Evolutionary conservation across 352 stramenopile genomes (phyloP), one percentile per base, ranked within the genome.

Genomic region (Blastocystis sp.): DNA sequence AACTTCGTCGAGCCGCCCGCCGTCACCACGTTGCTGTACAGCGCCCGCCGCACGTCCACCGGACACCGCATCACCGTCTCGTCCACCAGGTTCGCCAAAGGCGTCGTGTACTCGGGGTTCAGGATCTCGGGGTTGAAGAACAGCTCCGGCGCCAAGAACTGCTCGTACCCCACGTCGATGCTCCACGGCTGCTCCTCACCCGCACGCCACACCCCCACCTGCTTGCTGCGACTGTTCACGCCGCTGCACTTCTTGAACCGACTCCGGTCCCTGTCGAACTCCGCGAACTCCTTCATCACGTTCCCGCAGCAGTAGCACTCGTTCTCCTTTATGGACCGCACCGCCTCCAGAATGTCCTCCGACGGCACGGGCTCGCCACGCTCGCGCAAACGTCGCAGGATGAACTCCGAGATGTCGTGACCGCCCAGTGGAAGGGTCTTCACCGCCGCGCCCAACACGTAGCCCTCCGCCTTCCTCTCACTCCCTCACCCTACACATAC

Each of bases 61-160:
- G 95, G 95, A 77, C 94, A 98, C 89, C 96, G 95, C 76, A 97
- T 91, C 82, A 98, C 98, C 3, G 93, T 92, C 86, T 98, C 91
- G 89, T 98, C 95, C 62, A 98, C 95, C 40, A 98, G 93, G 43
- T 96, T 93, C 21, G 95, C 94, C 81, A 98, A 91, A 61, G 94
- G 94, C 38, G 91, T 96, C 62, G 93, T 94, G 88, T 97, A 97
- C 77, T 98, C 93, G 23, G 92, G 95, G 64, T 92, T 95, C 89
- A 97, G 97, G 82, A 98, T 97, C 90, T 98, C 95, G 3, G 95
- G 95, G 90, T 97, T 97, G 89, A 98, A 98, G 89, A 98, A 97
- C 84, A 98, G 95, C 90, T 98, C 95, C 28, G 28, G 28, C 28
- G 28, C 28, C 28, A 34, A 34, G 28, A 34, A 34, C 28, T 34